phyloP scores from a whole-genome alignment of 1,139 yeast species.

The Debaryomyces coudertii region DNA sequence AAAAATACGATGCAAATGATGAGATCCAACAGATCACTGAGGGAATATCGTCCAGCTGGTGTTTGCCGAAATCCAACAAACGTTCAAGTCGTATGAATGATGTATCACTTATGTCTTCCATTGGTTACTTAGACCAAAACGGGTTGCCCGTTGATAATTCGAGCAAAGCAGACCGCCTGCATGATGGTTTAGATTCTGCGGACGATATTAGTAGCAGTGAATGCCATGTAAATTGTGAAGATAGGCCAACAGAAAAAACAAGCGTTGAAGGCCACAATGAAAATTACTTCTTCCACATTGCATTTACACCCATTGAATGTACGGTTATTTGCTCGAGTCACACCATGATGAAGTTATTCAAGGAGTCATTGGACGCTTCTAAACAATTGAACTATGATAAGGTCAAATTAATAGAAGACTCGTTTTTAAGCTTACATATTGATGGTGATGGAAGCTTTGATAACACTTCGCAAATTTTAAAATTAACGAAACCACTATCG shows the following conservation, averaged over 20 bases:
- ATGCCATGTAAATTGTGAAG: neutral
- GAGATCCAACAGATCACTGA: neutral
- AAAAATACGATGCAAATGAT: neutral
- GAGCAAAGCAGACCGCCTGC: constrained; percentile 19
- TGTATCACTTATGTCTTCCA: constrained; percentile 15
- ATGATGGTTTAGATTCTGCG: constrained; percentile 12
- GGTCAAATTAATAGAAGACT: constrained; percentile 48
- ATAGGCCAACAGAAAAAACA: neutral
- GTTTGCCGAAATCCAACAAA: neutral
- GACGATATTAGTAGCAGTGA: constrained; percentile 16
- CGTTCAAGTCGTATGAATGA: neutral
- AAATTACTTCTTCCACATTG: constrained; percentile 51
- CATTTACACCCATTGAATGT: constrained; percentile 59
- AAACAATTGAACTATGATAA: constrained; percentile 29
- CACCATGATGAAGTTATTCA: constrained; percentile 40
- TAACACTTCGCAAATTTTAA: constrained; percentile 56
- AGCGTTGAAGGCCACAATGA: constrained; percentile 26
- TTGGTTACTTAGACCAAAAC: constrained; percentile 19
- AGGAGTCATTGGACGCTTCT: constrained; percentile 36
- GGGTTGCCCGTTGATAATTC: constrained; percentile 26
- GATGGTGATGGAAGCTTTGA: constrained; percentile 63
- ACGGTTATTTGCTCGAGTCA: constrained; percentile 53
- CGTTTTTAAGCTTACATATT: constrained; percentile 58
- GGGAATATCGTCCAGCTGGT: neutral
- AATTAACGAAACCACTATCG: constrained; percentile 63